Evolutionary conservation across 176 grass and related monocot species (phyloP), one percentile per base, ranked within the genome.

Genomic region (Triticum urartu): DNA sequence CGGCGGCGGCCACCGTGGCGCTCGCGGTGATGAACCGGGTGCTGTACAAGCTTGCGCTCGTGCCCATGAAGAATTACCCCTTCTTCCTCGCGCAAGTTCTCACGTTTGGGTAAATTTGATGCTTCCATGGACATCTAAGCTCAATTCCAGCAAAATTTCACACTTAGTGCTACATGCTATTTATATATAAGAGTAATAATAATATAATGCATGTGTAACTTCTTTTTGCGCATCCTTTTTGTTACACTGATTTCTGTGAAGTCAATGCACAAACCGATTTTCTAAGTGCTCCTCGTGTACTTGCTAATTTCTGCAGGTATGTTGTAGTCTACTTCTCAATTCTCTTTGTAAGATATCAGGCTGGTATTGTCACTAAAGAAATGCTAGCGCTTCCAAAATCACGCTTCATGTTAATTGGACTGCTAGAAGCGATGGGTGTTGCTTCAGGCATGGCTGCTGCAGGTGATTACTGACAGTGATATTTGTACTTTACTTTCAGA

Each of bases 31-130:
- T 93, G 91, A 98, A 98, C 77, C 88, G 96, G 33, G 94, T 98
- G 79, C 92, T 98, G n/a, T 98, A 95, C 76, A 95, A 98, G 82
- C 94, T 98, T 14, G 96, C 92, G 10, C 93, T 98, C 45, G 96
- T 95, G 72, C 94, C 94, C 2, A 88, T 98, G 92, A 94, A 75
- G 79, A 45, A 94, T 78, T 95, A 95, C 60, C 96, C 96, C 30
- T 98, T 98, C 88, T 95, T 98, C 81, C 90, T 95, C 32, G 93
- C 96, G 22, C 93, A 98, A 66, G 47, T 92, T 59, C 79, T 92
- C 50, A 98, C 97, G 5, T 95, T 95, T 68, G 97, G 94, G 88
- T 98, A 94, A 75, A 13, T 60, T 35, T 48, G 20, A 43, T 84
- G 14, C 26, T 74, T 82, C 5, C 26, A 20, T 18, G 45, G 45